These are phyloP conservation scores for Quercus gilva DNA, from an alignment of 306 rosid species.

Conservation along the genomic window DNA sequence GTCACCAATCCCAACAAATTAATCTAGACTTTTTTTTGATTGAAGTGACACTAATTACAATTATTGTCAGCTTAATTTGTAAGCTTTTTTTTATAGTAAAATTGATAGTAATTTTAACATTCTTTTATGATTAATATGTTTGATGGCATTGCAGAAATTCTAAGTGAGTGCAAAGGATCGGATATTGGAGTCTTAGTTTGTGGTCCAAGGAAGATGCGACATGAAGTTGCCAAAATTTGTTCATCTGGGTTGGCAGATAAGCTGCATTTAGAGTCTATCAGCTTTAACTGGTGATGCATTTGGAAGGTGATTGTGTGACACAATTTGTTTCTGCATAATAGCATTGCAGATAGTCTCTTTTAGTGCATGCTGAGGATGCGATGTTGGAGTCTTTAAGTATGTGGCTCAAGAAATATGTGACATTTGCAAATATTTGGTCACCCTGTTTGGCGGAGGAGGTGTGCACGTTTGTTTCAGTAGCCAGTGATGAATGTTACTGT, in stretches of 20 bases:
- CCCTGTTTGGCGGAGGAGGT: neutral
- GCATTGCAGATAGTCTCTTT: neutral
- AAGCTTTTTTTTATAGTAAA: too few relatives aligned
- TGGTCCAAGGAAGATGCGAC: slow-evolving; percentile 52
- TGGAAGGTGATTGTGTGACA: neutral
- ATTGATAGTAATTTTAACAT: too few relatives aligned
- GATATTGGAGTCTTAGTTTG: slow-evolving; percentile 49
- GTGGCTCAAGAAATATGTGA: neutral
- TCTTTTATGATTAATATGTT: too few relatives aligned
- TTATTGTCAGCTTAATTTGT: too few relatives aligned
- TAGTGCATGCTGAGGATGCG: neutral
- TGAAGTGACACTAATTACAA: too few relatives aligned
- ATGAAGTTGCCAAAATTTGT: slow-evolving; percentile 48
- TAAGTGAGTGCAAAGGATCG: slow-evolving; percentile 35
- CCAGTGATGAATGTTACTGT: too few relatives aligned
- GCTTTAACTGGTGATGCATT: slow-evolving; percentile 40
- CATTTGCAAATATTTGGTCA: neutral
- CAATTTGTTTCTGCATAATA: neutral
- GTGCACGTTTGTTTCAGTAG: too few relatives aligned
- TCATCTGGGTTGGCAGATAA: slow-evolving; percentile 37
- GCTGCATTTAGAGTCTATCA: slow-evolving; percentile 49
- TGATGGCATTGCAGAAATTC: slow-evolving; percentile 29
- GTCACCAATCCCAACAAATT: too few relatives aligned
- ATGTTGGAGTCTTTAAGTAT: neutral
- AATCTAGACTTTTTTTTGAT: too few relatives aligned